Evolutionary conservation across 129 eudicot species (phyloP).

Genomic region (Erigeron canadensis): DNA sequence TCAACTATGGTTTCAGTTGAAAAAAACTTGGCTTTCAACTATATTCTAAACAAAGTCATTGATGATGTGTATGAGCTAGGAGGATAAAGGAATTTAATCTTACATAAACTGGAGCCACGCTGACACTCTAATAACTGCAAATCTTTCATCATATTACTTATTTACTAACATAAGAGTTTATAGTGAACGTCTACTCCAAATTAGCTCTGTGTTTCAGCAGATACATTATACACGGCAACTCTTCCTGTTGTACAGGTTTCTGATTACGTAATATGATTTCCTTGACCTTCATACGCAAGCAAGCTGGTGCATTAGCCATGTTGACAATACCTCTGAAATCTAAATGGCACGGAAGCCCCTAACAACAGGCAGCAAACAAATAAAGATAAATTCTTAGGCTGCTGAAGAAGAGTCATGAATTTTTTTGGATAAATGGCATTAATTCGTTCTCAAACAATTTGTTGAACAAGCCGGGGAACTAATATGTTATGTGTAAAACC

Average conservation of each 20-base stretch:
- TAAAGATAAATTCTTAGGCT: too few species aligned
- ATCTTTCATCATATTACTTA: background rate
- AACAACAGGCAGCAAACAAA: too few species aligned
- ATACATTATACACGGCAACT: slow-evolving; percentile 19
- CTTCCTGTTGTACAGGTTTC: slow-evolving; percentile 20
- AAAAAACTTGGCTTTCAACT: too few species aligned
- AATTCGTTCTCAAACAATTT: too few species aligned
- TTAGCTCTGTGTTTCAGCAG: background rate
- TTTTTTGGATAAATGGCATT: too few species aligned
- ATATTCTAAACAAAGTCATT: too few species aligned
- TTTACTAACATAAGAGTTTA: slow-evolving; percentile 17
- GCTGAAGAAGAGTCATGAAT: too few species aligned
- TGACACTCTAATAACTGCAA: slow-evolving; percentile 7
- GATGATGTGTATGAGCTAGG: too few species aligned
- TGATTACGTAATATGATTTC: slow-evolving; percentile 24
- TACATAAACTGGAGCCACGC: slow-evolving; percentile 16
- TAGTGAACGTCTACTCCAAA: slow-evolving; percentile 2
- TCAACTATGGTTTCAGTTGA: too few species aligned
- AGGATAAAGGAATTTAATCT: slow-evolving; percentile 15
- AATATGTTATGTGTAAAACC: too few species aligned
- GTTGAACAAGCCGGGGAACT: too few species aligned
- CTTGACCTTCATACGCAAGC: slow-evolving; percentile 8
- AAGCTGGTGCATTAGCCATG: slow-evolving; percentile 22
- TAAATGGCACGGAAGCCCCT: slow-evolving; percentile 24
- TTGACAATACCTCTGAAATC: slow-evolving; percentile 8